Conservation (phyloP, 2,329 filamentous ascomycete species). For the Sporothrix inflata region DNA sequence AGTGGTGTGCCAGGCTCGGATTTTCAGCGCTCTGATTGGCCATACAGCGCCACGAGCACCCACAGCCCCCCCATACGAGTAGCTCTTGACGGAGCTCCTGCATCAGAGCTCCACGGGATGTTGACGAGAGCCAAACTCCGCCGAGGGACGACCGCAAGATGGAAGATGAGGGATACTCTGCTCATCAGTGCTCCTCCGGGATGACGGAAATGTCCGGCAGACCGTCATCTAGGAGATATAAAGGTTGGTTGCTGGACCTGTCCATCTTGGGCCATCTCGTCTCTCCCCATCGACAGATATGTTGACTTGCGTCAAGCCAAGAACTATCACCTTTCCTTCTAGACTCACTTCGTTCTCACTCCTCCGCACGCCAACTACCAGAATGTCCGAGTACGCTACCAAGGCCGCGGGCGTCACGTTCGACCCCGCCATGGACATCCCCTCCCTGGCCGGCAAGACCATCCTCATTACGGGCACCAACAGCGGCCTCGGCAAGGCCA, state of each 20-base stretch:
- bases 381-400: slow-evolving; percentile 1
- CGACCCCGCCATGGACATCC: slow-evolving; percentile 43
- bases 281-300: neutral
- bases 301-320: neutral
- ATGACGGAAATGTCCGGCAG: neutral
- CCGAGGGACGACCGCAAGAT: neutral
- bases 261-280: neutral
- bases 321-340: neutral
- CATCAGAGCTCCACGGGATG: neutral
- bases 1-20: slow-evolving; percentile 6
- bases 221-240: neutral
- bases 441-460: slow-evolving; percentile 45
- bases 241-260: neutral
- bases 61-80: neutral
- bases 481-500: slow-evolving; percentile 51
- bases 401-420: slow-evolving; percentile 35
- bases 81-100: slow-evolving; percentile 4
- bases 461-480: slow-evolving; percentile 55
- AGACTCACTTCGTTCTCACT: neutral
- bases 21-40: slow-evolving; percentile 6
- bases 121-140: neutral
- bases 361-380: neutral
- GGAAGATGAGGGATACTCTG: neutral
- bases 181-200: neutral
- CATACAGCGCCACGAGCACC: neutral